A percentile compares a stretch with the other conserved stretches of the same genome.
phyloP scores from a whole-genome alignment of 441 rosid species.

The Eutrema salsugineum region DNA sequence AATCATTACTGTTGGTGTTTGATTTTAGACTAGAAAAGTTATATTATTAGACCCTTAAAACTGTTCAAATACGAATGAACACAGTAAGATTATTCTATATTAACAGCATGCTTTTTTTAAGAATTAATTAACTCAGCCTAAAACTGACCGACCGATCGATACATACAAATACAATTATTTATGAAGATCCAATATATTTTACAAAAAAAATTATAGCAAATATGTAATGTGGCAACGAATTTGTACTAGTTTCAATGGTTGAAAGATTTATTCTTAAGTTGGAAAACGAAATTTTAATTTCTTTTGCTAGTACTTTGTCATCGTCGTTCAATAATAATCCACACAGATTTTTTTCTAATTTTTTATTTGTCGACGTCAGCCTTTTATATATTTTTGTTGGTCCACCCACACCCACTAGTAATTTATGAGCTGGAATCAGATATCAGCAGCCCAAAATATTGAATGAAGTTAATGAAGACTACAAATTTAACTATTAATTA shows the following conservation, averaged over 20 bases:
- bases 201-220: too few species aligned
- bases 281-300: too few species aligned
- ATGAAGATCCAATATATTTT: too few species aligned
- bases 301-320: background rate
- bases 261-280: too few species aligned
- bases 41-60: background rate
- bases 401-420: slow-evolving; percentile 12
- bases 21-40: background rate
- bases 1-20: background rate
- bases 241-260: too few species aligned
- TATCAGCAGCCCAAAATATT: slow-evolving; percentile 13
- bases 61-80: background rate
- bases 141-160: background rate
- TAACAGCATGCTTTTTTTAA: background rate
- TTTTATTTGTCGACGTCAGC: slow-evolving; percentile 20
- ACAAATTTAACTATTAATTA: background rate
- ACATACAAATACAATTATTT: too few species aligned
- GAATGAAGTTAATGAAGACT: slow-evolving; percentile 9
- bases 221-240: too few species aligned
- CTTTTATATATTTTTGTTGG: background rate
- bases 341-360: background rate
- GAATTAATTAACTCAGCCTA: background rate
- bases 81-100: background rate
- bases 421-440: slow-evolving; percentile 27
- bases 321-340: background rate